Evolutionary conservation across 164 flowering plant genomes (phyloP), one percentile per base, ranked within the genome.

Genomic region (Sedum album): DNA sequence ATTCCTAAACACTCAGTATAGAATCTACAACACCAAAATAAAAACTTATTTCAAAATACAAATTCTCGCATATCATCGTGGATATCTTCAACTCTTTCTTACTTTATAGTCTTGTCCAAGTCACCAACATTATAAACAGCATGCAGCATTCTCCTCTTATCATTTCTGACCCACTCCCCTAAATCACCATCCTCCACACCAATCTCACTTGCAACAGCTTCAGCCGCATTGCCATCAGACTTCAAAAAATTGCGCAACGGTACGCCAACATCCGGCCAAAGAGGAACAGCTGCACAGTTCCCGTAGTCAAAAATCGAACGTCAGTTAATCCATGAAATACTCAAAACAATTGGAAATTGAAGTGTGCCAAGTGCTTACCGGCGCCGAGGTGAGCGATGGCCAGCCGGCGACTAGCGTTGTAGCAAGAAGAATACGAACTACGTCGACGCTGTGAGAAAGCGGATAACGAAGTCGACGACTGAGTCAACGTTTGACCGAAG

Each of bases 1-100:
- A 80, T 80, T 42, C 81, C 81, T 64, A 80, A 42, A 68, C 83
- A 78, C 31, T 78, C 79, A 4, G 83, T 80, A 55, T 80, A 80
- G 62, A 80, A 80, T 61, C 83, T 80, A 71, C 49, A 67, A 18
- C 35, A 17, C 48, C 6, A 26, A 57, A 14, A 44, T 6, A 26
- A 28, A 57, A 57, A 28, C 28, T 7, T 20, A 28, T 11, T 2
- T 26, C n/a, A 2, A 15, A 68, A 68, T 30, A 31, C 48, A 31
- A 39, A 44, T 8, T 9, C 39, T 68, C 36, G 5, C 49, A 30
- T 15, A 18, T 1, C 30, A 11, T 3, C 15, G 4, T 44, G 2
- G 18, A 4, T 15, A 6, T 21, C 39, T 4, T 21, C 20, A 31
- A 41, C 20, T 26, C 11, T 44, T 0, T 13, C 17, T 31, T 78